These are phyloP conservation scores for Trametes punicea DNA, from an alignment of 768 basidiomycete species.

Conservation along the genomic window DNA sequence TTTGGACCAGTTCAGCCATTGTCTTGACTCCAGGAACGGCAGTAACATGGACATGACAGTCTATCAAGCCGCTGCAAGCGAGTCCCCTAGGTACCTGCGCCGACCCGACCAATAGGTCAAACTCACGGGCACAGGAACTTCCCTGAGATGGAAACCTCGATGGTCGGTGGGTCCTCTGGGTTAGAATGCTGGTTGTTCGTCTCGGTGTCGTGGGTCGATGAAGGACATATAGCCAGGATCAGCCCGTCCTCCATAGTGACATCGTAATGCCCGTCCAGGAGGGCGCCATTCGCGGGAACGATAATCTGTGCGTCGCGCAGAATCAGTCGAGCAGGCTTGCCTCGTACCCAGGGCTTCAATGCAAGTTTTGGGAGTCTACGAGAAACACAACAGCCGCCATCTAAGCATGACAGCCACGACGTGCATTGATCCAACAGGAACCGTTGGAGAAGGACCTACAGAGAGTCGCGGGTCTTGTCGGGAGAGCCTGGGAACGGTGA, in stretches of 20 bases:
- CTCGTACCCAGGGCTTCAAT: slow-evolving; percentile 36
- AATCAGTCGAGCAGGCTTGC: slow-evolving; percentile 24
- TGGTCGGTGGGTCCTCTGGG: not conserved
- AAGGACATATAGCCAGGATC: slow-evolving; percentile 28
- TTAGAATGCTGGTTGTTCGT: not conserved
- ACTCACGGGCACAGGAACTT: slow-evolving; percentile 38
- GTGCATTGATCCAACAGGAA: too few species aligned
- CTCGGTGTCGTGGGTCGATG: not conserved
- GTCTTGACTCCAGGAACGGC: slow-evolving; percentile 39
- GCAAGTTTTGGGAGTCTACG: slow-evolving; percentile 29
- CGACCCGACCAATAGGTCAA: not conserved
- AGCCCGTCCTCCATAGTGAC: slow-evolving; percentile 31
- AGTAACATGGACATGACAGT: slow-evolving; percentile 43
- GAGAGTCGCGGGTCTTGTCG: slow-evolving; percentile 19
- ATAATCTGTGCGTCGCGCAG: slow-evolving; percentile 36
- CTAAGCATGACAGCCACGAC: too few species aligned
- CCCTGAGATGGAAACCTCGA: slow-evolving; percentile 33
- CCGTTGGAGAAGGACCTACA: slow-evolving; percentile 3
- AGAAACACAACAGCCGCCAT: not conserved
- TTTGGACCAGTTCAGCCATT: slow-evolving; percentile 35
- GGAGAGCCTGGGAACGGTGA: slow-evolving; percentile 17
- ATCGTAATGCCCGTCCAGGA: slow-evolving; percentile 28
- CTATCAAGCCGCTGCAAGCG: slow-evolving; percentile 36
- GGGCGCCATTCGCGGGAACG: slow-evolving; percentile 27
- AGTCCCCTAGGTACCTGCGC: too few species aligned